Percentiles rank a stretch among this genome's conserved stretches.
These are phyloP conservation scores for Ballota nigra DNA, from an alignment of 257 asterid species.

Conservation along the genomic window DNA sequence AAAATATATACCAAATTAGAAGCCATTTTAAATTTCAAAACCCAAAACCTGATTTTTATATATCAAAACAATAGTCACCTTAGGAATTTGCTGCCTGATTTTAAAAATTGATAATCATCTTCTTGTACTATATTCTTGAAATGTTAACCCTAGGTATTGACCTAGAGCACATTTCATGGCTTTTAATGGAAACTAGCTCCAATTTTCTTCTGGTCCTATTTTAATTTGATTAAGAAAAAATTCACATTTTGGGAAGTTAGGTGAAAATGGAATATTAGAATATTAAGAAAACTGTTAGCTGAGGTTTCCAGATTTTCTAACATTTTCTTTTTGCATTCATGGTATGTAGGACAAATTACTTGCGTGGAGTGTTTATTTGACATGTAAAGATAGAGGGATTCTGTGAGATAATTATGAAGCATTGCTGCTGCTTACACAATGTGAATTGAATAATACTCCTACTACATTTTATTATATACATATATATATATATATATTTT, in stretches of 20 bases:
- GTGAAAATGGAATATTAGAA: background rate
- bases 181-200: slow-evolving; percentile 2
- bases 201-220: background rate
- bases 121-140: background rate
- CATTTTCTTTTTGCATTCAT: background rate
- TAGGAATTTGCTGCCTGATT: no score
- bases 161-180: background rate
- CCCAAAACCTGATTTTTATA: no score
- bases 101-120: background rate
- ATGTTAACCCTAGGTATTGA: background rate
- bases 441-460: slow-evolving; percentile 6
- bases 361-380: slow-evolving; percentile 4
- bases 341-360: slow-evolving; percentile 4
- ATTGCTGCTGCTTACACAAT: background rate
- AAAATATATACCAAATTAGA: no score
- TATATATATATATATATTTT: background rate
- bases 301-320: background rate
- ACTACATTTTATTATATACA: no score
- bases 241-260: background rate
- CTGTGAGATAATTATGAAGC: slow-evolving; percentile 25
- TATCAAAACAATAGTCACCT: no score
- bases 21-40: no score
- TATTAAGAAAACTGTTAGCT: background rate
- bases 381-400: slow-evolving; percentile 15
- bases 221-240: background rate